A percentile compares a stretch with the other conserved stretches of the same genome.
Conservation (phyloP, 1,139 yeast species). For the Schwanniomyces etchellsii region DNA sequence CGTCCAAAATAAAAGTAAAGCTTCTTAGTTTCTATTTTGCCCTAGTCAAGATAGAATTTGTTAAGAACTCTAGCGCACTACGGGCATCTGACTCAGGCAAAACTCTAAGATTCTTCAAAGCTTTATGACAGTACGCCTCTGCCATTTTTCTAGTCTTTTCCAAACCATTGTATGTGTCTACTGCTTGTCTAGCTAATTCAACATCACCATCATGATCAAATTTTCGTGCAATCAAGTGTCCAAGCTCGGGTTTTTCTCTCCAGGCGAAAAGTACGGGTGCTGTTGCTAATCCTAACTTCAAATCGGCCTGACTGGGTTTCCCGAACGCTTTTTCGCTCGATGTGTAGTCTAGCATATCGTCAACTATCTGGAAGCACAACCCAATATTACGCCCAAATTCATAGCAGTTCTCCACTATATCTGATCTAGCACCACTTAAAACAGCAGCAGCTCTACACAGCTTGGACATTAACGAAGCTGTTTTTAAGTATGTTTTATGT, state of each 20-base stretch:
- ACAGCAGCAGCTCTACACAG: slow-evolving; percentile 93
- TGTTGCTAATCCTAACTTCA: slow-evolving; percentile 90
- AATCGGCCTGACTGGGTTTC: slow-evolving; percentile 93
- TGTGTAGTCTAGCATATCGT: slow-evolving; percentile 93
- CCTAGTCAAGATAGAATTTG: slow-evolving; percentile 80
- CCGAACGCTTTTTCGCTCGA: slow-evolving; percentile 79
- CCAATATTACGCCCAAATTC: slow-evolving; percentile 92
- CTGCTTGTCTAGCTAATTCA: slow-evolving; percentile 70
- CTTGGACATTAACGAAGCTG: slow-evolving; percentile 94
- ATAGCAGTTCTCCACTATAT: slow-evolving; percentile 77
- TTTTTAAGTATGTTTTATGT: slow-evolving; percentile 91
- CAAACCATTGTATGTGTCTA: slow-evolving; percentile 67
- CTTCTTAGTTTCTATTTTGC: too few relatives aligned
- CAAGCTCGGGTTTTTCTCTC: slow-evolving; percentile 81
- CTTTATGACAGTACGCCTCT: slow-evolving; percentile 66
- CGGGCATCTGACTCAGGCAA: slow-evolving; percentile 89
- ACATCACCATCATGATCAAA: slow-evolving; percentile 80
- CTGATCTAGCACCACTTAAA: slow-evolving; percentile 74
- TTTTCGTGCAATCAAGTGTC: slow-evolving; percentile 77
- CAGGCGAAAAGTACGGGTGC: slow-evolving; percentile 96
- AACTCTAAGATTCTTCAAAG: slow-evolving; percentile 61
- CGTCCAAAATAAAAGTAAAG: too few relatives aligned
- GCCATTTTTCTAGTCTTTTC: slow-evolving; percentile 76
- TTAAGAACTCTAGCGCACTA: slow-evolving; percentile 78
- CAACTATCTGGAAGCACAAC: slow-evolving; percentile 91